A percentile compares a stretch with the other conserved stretches of the same genome.
Conservation (phyloP, 441 rosid species). For the Codiaeum variegatum region DNA sequence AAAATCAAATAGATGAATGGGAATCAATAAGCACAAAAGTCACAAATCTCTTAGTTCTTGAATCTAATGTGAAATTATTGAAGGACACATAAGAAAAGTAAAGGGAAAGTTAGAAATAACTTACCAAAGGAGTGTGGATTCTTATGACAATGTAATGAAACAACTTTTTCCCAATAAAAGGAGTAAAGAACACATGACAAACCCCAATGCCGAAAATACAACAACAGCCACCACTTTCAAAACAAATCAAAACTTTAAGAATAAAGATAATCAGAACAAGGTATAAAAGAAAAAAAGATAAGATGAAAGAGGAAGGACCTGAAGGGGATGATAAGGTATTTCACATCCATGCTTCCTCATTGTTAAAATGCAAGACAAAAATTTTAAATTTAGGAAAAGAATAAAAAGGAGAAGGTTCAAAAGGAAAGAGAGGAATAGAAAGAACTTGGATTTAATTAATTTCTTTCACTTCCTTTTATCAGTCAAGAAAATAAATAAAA, state of each 20-base stretch:
- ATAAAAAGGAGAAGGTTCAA: constrained; percentile 10
- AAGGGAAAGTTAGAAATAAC: constrained; percentile 18
- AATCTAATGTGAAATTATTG: constrained; percentile 11
- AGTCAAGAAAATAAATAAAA: too few relatives aligned
- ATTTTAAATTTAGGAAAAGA: constrained; percentile 6
- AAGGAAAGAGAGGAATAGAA: constrained; percentile 15
- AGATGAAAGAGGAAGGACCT: constrained; percentile 38
- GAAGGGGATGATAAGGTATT: constrained; percentile 96
- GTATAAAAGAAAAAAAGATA: neutral
- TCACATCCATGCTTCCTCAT: constrained; percentile 99
- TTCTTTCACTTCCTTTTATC: constrained; percentile 40
- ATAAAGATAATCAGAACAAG: constrained; percentile 2
- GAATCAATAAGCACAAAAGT: constrained; percentile 25
- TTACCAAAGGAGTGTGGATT: constrained; percentile 93
- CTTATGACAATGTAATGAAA: constrained; percentile 78
- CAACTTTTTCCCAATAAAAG: constrained; percentile 82
- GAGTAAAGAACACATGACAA: constrained; percentile 98
- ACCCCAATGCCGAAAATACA: constrained; percentile 93
- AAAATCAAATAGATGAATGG: constrained; percentile 24
- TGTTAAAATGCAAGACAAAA: constrained; percentile 34
- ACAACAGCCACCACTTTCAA: constrained; percentile 95
- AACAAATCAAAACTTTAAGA: constrained; percentile 25
- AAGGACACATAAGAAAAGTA: neutral
- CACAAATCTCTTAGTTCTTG: constrained; percentile 50
- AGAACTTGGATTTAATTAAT: constrained; percentile 21